A percentile compares a stretch with the other conserved stretches of the same genome.
phyloP scores from a whole-genome alignment of 495 filamentous ascomycete species.

The Trichoderma gamsii region DNA sequence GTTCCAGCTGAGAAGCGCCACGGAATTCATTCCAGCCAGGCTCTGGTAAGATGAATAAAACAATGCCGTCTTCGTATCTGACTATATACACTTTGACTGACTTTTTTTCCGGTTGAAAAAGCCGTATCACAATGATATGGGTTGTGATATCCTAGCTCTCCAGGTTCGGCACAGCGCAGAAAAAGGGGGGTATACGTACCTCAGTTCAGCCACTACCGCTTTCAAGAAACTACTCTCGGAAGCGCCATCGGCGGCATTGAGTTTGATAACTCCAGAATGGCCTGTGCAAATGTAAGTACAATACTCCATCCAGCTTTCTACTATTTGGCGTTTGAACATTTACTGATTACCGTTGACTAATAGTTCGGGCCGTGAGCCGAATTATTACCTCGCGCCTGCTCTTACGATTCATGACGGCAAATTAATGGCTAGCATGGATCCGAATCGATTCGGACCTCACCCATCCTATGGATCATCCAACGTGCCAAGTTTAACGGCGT shows the following conservation, averaged over 20 bases:
- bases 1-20: conserved; percentile 37
- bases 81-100: too few relatives aligned
- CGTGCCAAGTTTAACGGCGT: conserved; percentile 29
- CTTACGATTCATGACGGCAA: conserved; percentile 30
- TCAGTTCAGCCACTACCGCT: conserved; percentile 36
- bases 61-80: background rate
- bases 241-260: conserved; percentile 29
- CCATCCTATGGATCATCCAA: conserved; percentile 21
- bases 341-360: conserved; percentile 5
- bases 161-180: conserved; percentile 36
- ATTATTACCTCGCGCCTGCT: conserved; percentile 34
- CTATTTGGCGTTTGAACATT: conserved; percentile 1
- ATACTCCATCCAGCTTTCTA: background rate
- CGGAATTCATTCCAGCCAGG: conserved; percentile 40
- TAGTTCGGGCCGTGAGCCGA: conserved; percentile 32
- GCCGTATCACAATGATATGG: conserved; percentile 44
- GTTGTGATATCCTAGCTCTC: conserved; percentile 36
- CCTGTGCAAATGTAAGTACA: conserved; percentile 39
- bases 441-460: conserved; percentile 39
- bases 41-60: conserved; percentile 25
- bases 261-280: conserved; percentile 31
- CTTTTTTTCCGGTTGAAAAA: conserved; percentile 16
- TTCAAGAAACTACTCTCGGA: conserved; percentile 33
- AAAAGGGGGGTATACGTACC: conserved; percentile 35
- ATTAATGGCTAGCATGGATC: conserved; percentile 36